phyloP scores from a whole-genome alignment of 2,329 filamentous ascomycete genomes.

The Clathrospora elynae region DNA sequence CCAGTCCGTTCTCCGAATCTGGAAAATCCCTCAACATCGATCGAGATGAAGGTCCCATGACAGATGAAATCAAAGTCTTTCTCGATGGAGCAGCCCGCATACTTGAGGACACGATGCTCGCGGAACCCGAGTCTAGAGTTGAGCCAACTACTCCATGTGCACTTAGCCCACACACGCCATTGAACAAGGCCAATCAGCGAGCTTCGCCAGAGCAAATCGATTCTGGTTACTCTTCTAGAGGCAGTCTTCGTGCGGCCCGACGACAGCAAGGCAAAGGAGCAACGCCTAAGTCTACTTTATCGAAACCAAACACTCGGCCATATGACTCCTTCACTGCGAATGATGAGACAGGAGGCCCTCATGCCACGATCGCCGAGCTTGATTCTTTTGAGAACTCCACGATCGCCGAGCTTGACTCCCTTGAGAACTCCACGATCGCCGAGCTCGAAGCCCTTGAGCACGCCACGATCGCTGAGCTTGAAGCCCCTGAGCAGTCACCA shows the following conservation, averaged over 20 bases:
- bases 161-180: conserved; percentile 9
- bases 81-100: conserved; percentile 23
- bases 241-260: conserved; percentile 29
- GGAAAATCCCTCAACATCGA: not conserved
- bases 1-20: conserved; percentile 29
- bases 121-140: conserved; percentile 15
- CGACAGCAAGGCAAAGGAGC: conserved; percentile 18
- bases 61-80: conserved; percentile 8
- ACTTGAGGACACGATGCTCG: conserved; percentile 30
- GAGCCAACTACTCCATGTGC: conserved; percentile 15
- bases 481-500: conserved; percentile 5
- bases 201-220: conserved; percentile 42
- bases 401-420: too few species aligned
- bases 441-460: too few species aligned
- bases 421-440: too few species aligned
- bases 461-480: too few species aligned
- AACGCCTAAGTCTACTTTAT: too few species aligned
- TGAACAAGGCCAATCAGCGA: conserved; percentile 15
- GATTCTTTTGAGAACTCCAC: too few species aligned
- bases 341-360: too few species aligned
- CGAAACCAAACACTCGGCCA: too few species aligned
- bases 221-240: conserved; percentile 50
- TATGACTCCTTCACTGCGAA: too few species aligned
- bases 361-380: too few species aligned
- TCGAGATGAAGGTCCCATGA: conserved; percentile 11